These are phyloP conservation scores for Sphagnum magellanicum DNA, from an alignment of 228 moss, liverwort and hornwort genomes.

Conservation along the genomic window DNA sequence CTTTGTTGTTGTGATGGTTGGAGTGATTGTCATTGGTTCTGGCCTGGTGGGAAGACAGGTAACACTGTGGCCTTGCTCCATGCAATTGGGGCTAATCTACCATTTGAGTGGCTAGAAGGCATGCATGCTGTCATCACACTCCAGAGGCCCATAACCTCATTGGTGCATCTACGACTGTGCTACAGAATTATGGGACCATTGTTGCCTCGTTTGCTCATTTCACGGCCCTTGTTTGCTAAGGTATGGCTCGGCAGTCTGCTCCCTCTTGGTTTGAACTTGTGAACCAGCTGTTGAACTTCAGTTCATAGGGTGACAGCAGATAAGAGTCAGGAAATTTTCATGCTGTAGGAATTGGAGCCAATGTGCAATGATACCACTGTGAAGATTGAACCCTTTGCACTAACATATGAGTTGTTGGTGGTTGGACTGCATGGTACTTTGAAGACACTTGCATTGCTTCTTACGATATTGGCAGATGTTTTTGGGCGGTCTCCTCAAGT, in stretches of 20 bases:
- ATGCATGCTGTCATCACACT: slow-evolving; percentile 81
- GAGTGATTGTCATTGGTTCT: not conserved
- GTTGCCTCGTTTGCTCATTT: slow-evolving; percentile 75
- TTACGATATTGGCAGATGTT: slow-evolving; percentile 85
- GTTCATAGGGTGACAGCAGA: no score
- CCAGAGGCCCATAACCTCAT: slow-evolving; percentile 84
- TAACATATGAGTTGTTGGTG: not conserved
- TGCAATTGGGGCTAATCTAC: slow-evolving; percentile 73
- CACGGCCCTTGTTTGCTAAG: slow-evolving; percentile 74
- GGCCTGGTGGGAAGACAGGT: slow-evolving; percentile 20
- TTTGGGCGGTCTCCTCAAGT: slow-evolving; percentile 69
- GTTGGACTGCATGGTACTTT: slow-evolving; percentile 3
- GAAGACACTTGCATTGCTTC: slow-evolving; percentile 85
- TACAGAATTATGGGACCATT: slow-evolving; percentile 93
- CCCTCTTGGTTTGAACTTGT: no score
- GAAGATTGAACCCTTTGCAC: no score
- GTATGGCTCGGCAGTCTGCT: slow-evolving; percentile 11
- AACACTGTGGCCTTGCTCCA: slow-evolving; percentile 83
- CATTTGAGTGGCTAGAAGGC: slow-evolving; percentile 86
- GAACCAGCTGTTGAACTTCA: no score
- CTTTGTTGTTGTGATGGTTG: not conserved
- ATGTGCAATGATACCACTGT: no score
- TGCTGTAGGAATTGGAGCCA: no score
- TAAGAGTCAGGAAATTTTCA: no score
- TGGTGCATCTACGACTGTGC: slow-evolving; percentile 84